Evolutionary conservation across 2,329 filamentous ascomycete genomes (phyloP), one percentile per base, ranked within the genome.

Genomic region (Ophiostoma sp.): DNA sequence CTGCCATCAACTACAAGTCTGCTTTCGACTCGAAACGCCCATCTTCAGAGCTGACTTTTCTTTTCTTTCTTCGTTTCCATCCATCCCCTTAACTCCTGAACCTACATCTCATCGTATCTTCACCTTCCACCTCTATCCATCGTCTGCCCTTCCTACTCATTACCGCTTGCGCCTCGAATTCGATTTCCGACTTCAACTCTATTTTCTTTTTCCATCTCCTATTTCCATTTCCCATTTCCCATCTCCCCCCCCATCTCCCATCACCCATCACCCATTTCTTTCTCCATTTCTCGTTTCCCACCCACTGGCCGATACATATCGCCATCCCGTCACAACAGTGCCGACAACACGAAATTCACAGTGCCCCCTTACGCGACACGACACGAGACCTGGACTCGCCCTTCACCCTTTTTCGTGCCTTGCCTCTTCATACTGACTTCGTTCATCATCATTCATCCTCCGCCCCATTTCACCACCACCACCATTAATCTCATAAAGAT

Each of bases 331-430:
- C 64, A 62, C 64, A 58, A 49, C 67, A 68, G 52, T 55, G 63
- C 40, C 63, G 42, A 44, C 67, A 68, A 66, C 55, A 58, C 66
- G 47, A 62, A 49, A 64, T 66, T 42, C 40, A 63, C 63, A 64
- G 41, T 42, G 40, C 49, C 63, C 58, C 63, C 42, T 66, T 47
- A 66, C 67, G 67, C 67, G 67, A 66, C 67, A 65, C 67, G 63
- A 65, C 65, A 69, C 67, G 64, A 68, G 62, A 68, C 63, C 52
- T 27, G 40, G 52, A 27, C 42, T 44, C 36, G 8, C 60, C 12
- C 36, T 44, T 16, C 18, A 38, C 27, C 27, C 27, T 27, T 11
- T 27, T 27, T 14, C 36, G 55, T 41, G 42, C 12, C 14, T 45
- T 41, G 7, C 9, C 40, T 42, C 65, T 68, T 27, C 11, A 38